Base-by-base conservation (phyloP, 2,329 filamentous ascomycete genomes). In the Hymenoscyphus infarciens region DNA sequence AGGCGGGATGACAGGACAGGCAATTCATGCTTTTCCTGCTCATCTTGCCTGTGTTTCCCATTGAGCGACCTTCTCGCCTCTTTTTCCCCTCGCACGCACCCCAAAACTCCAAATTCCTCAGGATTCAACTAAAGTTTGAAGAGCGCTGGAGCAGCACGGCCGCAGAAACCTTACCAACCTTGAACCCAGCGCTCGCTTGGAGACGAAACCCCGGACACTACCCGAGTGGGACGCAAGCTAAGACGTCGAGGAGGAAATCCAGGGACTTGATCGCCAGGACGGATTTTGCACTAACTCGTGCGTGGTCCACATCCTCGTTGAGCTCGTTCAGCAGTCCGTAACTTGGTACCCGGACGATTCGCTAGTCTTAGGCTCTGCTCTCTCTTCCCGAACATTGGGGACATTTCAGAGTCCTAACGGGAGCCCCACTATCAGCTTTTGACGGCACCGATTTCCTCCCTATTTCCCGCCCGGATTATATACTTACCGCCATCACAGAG, bases 51-150 rank as follows among this genome's bases (percentile, higher is more conserved):
- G 11, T 11, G 38, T 45, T 45, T 45, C 42, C 42, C 42, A 45
- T 19, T 45, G 42, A n/a, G n/a, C 42, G 19, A 19, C 7, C n/a
- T 10, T 33, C 53, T 56, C 53, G 55, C 55, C 25, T 35, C 6
- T 56, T 56, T 29, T 16, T 10, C n/a, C 27, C 25, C 42, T 59
- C 27, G 57, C 57, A 53, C 57, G 57, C 45, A 35, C 57, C 57
- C n/a, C 57, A 60, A 60, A 45, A 4, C 29, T 38, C 57, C 39
- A 59, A 59, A 59, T 59, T 39, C 33, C 42, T 22, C 53, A 62
- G 61, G 64, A 67, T 65, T 67, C 58, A 65, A 49, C 42, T 49
- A 49, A 49, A 49, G 42, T 49, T 49, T 49, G 63, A 63, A 65
- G 66, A 69, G 67, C 67, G 62, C 29, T 31, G 22, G 25, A 33